These are phyloP conservation scores for Laguncularia racemosa DNA, from an alignment of 345 rosid species.

Conservation along the genomic window DNA sequence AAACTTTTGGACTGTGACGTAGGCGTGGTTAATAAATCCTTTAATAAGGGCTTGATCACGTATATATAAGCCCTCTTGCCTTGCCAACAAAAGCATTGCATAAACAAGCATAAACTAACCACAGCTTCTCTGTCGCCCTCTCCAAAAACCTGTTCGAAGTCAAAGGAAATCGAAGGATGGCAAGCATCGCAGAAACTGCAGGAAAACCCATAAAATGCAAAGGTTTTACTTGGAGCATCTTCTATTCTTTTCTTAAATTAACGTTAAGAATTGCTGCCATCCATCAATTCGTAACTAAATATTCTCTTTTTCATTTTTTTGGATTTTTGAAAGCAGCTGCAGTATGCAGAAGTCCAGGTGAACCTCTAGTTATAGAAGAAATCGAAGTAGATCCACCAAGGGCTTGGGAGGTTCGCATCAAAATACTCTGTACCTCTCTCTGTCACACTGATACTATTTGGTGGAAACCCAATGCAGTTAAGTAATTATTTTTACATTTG, in stretches of 20 bases:
- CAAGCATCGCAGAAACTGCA: conserved; percentile 9
- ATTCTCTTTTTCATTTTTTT: neutral
- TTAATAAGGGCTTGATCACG: too few species aligned
- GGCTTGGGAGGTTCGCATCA: conserved; percentile 64
- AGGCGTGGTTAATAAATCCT: too few species aligned
- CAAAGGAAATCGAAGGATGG: conserved; percentile 9
- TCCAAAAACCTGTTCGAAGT: neutral
- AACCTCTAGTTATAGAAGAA: conserved; percentile 48
- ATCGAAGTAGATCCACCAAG: conserved; percentile 65
- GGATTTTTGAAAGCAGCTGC: conserved; percentile 33
- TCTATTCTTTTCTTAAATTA: neutral
- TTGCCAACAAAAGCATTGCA: too few species aligned
- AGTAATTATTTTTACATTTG: neutral
- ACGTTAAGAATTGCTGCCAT: neutral
- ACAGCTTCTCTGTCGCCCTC: conserved; percentile 62
- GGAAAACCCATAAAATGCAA: conserved; percentile 51
- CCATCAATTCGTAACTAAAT: too few species aligned
- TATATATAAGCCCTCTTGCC: too few species aligned
- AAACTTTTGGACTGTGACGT: too few species aligned
- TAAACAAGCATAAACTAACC: conserved; percentile 83
- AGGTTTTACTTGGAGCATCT: conserved; percentile 16
- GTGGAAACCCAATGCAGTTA: conserved; percentile 40
- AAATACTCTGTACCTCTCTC: conserved; percentile 60
- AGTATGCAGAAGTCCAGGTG: conserved; percentile 40
- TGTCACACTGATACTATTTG: conserved; percentile 52